phyloP scores from a whole-genome alignment of 495 filamentous ascomycete species.

The Neurospora terricola region DNA sequence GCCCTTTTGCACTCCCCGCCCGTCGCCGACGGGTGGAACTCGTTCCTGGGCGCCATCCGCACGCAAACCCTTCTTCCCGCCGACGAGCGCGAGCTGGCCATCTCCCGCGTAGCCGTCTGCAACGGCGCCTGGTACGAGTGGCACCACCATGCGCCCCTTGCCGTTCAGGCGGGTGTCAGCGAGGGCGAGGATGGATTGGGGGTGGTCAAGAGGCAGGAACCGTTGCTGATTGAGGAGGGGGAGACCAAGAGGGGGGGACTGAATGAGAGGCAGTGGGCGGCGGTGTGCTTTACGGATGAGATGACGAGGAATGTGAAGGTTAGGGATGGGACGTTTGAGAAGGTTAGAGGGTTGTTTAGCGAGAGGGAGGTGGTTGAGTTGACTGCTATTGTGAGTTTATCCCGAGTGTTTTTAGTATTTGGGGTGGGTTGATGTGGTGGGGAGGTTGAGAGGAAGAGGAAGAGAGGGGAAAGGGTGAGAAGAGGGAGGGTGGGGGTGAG shows the following conservation, averaged over 20 bases:
- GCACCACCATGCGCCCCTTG: constrained; percentile 62
- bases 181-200: constrained; percentile 38
- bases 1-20: constrained; percentile 63
- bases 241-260: constrained; percentile 21
- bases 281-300: constrained; percentile 62
- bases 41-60: constrained; percentile 65
- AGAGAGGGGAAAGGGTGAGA: not conserved
- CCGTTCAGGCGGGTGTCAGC: constrained; percentile 35
- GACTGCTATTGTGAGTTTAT: constrained; percentile 51
- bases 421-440: not conserved
- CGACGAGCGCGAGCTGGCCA: constrained; percentile 58
- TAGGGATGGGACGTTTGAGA: constrained; percentile 50
- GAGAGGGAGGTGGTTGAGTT: constrained; percentile 70
- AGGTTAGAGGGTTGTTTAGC: constrained; percentile 46
- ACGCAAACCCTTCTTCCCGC: constrained; percentile 50
- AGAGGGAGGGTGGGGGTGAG: not conserved
- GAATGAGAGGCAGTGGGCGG: constrained; percentile 50
- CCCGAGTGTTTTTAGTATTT: not conserved
- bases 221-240: not conserved
- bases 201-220: constrained; percentile 16
- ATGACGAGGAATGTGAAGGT: constrained; percentile 62
- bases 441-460: not conserved
- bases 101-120: constrained; percentile 63
- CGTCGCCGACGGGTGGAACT: constrained; percentile 72
- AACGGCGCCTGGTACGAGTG: constrained; percentile 74